These are phyloP conservation scores for Themeda triandra DNA, from an alignment of 176 grass and related monocot genomes.

Conservation along the genomic window DNA sequence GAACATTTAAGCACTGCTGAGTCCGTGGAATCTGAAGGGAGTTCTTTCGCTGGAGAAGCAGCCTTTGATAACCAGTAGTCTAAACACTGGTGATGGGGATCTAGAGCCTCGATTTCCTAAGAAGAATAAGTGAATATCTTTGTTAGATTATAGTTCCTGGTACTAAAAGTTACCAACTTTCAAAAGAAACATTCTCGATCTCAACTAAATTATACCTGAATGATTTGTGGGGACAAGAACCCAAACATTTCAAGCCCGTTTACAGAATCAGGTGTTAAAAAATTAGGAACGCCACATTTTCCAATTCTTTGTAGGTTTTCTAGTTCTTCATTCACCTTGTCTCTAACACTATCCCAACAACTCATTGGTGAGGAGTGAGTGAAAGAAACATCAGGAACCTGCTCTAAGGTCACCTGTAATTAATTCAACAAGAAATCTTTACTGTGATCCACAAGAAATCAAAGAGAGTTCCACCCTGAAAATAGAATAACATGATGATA, in stretches of 20 bases:
- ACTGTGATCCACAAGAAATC: constrained; percentile 14
- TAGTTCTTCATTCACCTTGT: constrained; percentile 64
- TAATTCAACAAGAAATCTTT: constrained; percentile 3
- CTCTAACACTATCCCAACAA: constrained; percentile 65
- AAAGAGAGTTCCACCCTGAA: background rate
- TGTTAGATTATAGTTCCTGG: constrained; percentile 10
- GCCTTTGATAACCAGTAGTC: constrained; percentile 70
- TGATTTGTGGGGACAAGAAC: constrained; percentile 56
- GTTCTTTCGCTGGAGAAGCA: constrained; percentile 21
- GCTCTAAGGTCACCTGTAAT: constrained; percentile 54
- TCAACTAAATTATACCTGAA: constrained; percentile 42
- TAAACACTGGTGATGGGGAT: constrained; percentile 53
- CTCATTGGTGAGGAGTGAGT: constrained; percentile 41
- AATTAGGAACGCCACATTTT: constrained; percentile 33
- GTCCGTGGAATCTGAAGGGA: background rate
- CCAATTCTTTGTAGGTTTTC: constrained; percentile 33
- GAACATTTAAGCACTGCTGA: background rate
- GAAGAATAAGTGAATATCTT: constrained; percentile 1
- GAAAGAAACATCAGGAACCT: constrained; percentile 50
- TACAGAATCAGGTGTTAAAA: constrained; percentile 30
- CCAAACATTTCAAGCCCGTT: constrained; percentile 90
- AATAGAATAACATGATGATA: constrained; percentile 16
- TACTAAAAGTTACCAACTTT: background rate
- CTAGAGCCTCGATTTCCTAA: constrained; percentile 72
- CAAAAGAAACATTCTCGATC: background rate